Conservation (phyloP, 139 green algal species). For the Coelastrella sp. region DNA sequence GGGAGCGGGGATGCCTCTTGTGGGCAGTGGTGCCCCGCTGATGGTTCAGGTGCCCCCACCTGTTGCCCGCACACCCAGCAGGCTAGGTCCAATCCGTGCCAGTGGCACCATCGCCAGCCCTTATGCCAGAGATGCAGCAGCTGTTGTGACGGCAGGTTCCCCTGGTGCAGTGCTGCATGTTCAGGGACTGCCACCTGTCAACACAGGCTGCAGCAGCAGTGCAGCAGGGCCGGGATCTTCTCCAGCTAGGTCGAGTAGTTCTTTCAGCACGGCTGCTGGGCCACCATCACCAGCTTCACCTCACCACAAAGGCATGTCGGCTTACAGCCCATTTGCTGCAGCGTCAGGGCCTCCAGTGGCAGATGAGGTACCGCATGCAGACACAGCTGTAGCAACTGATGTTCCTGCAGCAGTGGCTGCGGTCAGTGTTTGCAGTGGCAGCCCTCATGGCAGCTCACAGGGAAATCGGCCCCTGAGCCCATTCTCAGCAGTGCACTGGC, state of each 20-base stretch:
- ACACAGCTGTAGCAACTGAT: background rate
- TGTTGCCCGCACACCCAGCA: background rate
- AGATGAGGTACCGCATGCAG: background rate
- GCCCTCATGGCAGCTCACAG: background rate
- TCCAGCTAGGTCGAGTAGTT: background rate
- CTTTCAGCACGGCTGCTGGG: background rate
- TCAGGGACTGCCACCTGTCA: background rate
- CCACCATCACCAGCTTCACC: background rate
- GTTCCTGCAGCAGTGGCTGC: too few species aligned
- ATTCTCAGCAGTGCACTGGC: slow-evolving; percentile 31
- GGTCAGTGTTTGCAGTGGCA: background rate
- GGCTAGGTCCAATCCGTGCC: background rate
- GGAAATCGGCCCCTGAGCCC: background rate
- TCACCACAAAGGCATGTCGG: slow-evolving; percentile 25
- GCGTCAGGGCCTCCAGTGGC: slow-evolving; percentile 9
- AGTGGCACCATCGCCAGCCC: background rate
- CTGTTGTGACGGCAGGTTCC: background rate
- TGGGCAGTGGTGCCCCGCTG: background rate
- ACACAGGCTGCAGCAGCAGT: slow-evolving; percentile 1
- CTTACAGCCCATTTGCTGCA: slow-evolving; percentile 15
- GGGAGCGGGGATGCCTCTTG: background rate
- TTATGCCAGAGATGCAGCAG: background rate
- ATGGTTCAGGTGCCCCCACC: background rate
- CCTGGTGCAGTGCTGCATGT: background rate
- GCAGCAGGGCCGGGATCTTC: background rate